Conservation (phyloP, 2,329 filamentous ascomycete species). For the Cucurbitaria berberidis region DNA sequence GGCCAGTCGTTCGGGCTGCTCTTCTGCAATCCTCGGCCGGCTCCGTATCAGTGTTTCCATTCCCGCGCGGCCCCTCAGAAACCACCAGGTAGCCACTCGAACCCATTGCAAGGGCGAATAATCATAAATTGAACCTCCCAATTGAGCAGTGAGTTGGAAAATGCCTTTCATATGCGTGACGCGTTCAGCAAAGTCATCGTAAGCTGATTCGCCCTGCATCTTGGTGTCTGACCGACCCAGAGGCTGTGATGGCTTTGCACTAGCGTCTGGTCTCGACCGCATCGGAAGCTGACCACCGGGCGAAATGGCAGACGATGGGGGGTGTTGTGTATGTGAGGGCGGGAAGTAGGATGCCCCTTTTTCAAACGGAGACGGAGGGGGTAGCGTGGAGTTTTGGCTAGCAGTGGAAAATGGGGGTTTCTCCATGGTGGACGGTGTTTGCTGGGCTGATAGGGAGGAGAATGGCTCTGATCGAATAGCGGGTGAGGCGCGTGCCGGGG, state of each 20-base stretch:
- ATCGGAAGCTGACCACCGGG: slow-evolving; percentile 18
- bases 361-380: slow-evolving; percentile 34
- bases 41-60: slow-evolving; percentile 75
- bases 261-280: slow-evolving; percentile 25
- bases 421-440: slow-evolving; percentile 18
- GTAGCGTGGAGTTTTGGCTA: slow-evolving; percentile 27
- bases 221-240: slow-evolving; percentile 42
- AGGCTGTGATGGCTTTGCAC: slow-evolving; percentile 11
- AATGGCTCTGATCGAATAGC: slow-evolving; percentile 26
- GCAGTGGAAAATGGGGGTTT: slow-evolving; percentile 22
- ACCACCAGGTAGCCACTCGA: slow-evolving; percentile 85
- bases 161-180: slow-evolving; percentile 76
- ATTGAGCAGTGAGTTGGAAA: slow-evolving; percentile 79
- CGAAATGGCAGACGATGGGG: slow-evolving; percentile 8
- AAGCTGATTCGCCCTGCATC: slow-evolving; percentile 54
- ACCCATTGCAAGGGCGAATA: slow-evolving; percentile 71
- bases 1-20: slow-evolving; percentile 59
- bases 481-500: slow-evolving; percentile 29
- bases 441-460: slow-evolving; percentile 24
- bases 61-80: slow-evolving; percentile 77
- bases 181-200: slow-evolving; percentile 72
- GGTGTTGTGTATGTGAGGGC: slow-evolving; percentile 12
- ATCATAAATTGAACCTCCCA: slow-evolving; percentile 68
- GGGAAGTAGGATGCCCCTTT: slow-evolving; percentile 17
- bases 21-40: slow-evolving; percentile 61